phyloP scores from a whole-genome alignment of 2,329 filamentous ascomycete genomes.

The Penicillium verrucosum region DNA sequence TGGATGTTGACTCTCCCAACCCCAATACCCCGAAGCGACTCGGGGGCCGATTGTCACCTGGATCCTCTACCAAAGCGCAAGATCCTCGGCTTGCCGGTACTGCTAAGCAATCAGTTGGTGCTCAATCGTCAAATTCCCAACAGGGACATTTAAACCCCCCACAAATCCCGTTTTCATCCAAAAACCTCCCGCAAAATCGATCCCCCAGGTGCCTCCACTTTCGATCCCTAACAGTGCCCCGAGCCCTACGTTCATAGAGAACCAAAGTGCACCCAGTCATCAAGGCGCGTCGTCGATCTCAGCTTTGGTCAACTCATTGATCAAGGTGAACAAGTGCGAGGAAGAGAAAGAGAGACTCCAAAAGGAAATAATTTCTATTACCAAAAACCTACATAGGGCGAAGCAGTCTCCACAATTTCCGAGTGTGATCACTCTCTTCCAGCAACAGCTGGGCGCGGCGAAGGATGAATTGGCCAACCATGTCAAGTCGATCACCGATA shows the following conservation, averaged over 20 bases:
- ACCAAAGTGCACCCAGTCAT: neutral
- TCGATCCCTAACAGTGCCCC: neutral
- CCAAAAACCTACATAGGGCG: conserved; percentile 35
- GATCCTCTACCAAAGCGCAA: neutral
- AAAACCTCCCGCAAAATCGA: neutral
- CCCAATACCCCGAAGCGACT: neutral
- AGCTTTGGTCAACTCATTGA: conserved; percentile 1
- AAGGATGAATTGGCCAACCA: conserved; percentile 5
- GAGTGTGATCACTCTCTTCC: conserved; percentile 21
- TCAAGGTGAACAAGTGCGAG: conserved; percentile 18
- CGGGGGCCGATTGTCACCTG: neutral
- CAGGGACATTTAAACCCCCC: neutral
- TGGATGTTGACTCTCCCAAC: conserved; percentile 8
- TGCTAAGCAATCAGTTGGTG: neutral
- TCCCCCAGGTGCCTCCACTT: neutral
- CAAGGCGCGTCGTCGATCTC: neutral
- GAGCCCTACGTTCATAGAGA: neutral
- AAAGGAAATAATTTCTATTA: conserved; percentile 33
- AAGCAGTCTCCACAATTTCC: conserved; percentile 21
- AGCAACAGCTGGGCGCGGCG: conserved; percentile 13
- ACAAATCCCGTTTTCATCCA: neutral
- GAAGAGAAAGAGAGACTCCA: conserved; percentile 27
- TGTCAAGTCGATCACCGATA: neutral
- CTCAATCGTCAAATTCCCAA: neutral
- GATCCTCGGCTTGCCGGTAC: conserved; percentile 5